Conservation (phyloP, 2,329 filamentous ascomycete genomes). For the Capronia epimyces region DNA sequence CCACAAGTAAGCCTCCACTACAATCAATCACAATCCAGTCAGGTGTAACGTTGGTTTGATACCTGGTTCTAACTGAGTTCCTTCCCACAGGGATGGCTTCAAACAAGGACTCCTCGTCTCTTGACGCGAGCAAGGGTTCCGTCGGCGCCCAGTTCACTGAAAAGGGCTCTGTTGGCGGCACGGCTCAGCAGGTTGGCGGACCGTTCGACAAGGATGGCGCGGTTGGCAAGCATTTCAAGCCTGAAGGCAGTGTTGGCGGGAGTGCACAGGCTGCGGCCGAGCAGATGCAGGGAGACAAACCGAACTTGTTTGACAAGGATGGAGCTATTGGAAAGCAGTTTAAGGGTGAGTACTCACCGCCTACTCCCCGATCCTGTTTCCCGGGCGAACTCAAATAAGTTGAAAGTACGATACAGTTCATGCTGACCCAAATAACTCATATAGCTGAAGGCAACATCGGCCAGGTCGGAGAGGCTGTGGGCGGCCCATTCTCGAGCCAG, state of each 20-base stretch:
- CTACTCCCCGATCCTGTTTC: neutral
- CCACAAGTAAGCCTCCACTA: neutral
- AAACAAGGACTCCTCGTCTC: conserved; percentile 12
- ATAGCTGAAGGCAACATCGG: conserved; percentile 6
- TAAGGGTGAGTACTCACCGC: conserved; percentile 2
- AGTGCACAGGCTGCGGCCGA: conserved; percentile 21
- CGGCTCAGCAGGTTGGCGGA: conserved; percentile 18
- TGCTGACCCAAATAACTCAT: neutral
- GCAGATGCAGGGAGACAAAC: conserved; percentile 16
- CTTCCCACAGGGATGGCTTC: conserved; percentile 17
- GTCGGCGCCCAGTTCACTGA: conserved; percentile 20
- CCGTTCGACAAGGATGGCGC: conserved; percentile 14
- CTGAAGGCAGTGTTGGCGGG: conserved; percentile 5
- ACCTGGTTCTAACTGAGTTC: neutral
- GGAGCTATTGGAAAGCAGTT: conserved; percentile 19
- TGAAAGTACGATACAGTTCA: no score
- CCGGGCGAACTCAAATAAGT: no score
- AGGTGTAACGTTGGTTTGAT: neutral
- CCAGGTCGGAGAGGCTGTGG: conserved; percentile 1
- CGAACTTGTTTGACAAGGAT: conserved; percentile 21
- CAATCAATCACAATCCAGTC: neutral
- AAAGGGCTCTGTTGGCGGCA: conserved; percentile 17
- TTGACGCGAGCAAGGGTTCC: conserved; percentile 22
- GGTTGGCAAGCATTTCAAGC: conserved; percentile 17
- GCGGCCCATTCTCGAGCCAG: conserved; percentile 5